Evolutionary conservation across 2,329 filamentous ascomycete genomes (phyloP).

Genomic region (Neophaeococcomyces aloes): DNA sequence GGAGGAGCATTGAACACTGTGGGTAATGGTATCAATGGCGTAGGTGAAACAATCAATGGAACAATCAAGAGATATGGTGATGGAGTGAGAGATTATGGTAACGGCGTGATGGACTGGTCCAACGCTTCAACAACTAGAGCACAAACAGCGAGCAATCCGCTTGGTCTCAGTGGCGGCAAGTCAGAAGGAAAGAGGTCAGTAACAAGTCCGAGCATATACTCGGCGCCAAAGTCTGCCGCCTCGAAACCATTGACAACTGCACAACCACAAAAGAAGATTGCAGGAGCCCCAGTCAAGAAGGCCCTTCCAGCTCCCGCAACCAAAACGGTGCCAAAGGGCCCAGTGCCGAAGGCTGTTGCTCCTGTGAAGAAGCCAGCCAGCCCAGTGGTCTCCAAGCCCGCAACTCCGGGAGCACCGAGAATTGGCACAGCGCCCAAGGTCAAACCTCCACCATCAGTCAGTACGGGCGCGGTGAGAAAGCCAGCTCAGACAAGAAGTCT

Average conservation of each 20-base stretch:
- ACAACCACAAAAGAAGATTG: slow-evolving; percentile 17
- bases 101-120: slow-evolving; percentile 24
- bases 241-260: slow-evolving; percentile 16
- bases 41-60: slow-evolving; percentile 21
- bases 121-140: slow-evolving; percentile 17
- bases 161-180: slow-evolving; percentile 20
- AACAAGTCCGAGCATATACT: slow-evolving; percentile 17
- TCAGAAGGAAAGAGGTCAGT: slow-evolving; percentile 15
- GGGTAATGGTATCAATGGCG: slow-evolving; percentile 20
- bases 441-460: slow-evolving; percentile 7
- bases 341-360: slow-evolving; percentile 6
- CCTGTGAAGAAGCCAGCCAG: slow-evolving; percentile 1
- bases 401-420: slow-evolving; percentile 9
- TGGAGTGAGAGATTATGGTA: slow-evolving; percentile 23
- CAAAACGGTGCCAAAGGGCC: too few relatives aligned
- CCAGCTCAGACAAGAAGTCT: slow-evolving; percentile 3
- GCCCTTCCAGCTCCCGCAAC: slow-evolving; percentile 14
- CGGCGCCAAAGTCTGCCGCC: slow-evolving; percentile 19
- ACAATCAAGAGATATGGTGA: slow-evolving; percentile 19
- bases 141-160: slow-evolving; percentile 22
- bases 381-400: neutral
- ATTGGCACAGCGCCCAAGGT: slow-evolving; percentile 3
- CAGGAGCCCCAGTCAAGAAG: slow-evolving; percentile 12
- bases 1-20: slow-evolving; percentile 20
- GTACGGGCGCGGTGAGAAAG: slow-evolving; percentile 10